Conservation (phyloP, 164 flowering plant species). For the Macadamia integrifolia region DNA sequence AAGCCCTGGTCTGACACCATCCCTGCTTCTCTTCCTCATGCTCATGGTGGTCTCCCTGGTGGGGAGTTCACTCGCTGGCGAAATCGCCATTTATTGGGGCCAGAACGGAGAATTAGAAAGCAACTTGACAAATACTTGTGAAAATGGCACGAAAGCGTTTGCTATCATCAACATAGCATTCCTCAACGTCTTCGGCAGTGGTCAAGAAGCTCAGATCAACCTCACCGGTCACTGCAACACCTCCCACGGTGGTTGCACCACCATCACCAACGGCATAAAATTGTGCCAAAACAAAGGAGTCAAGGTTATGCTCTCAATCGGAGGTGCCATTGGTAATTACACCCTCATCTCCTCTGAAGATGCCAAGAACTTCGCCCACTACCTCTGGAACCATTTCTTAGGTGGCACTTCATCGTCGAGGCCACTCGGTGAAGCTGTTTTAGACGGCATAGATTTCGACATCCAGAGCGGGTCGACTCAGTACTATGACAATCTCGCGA, state of each 20-base stretch:
- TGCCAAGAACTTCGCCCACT: slow-evolving; percentile 34
- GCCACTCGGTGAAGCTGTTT: slow-evolving; percentile 36
- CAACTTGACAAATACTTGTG: slow-evolving; percentile 13
- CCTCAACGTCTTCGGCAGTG: slow-evolving; percentile 20
- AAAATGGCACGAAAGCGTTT: slow-evolving; percentile 9
- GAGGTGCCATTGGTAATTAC: slow-evolving; percentile 46
- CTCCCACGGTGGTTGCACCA: slow-evolving; percentile 22
- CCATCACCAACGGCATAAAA: slow-evolving; percentile 15
- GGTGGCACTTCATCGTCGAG: slow-evolving; percentile 34
- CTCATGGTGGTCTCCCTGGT: neutral
- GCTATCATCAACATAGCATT: slow-evolving; percentile 18
- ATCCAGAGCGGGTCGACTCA: slow-evolving; percentile 27
- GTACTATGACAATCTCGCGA: slow-evolving; percentile 32
- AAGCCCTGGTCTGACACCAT: neutral
- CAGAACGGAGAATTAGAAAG: slow-evolving; percentile 20
- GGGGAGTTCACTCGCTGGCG: neutral
- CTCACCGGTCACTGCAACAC: slow-evolving; percentile 29
- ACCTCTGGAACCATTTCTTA: slow-evolving; percentile 43
- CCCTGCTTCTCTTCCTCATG: neutral
- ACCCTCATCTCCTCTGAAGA: slow-evolving; percentile 34
- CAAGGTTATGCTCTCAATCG: slow-evolving; percentile 45
- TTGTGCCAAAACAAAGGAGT: slow-evolving; percentile 34
- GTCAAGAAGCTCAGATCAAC: slow-evolving; percentile 17
- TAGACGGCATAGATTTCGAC: slow-evolving; percentile 49
- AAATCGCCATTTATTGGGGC: slow-evolving; percentile 22